Base-by-base conservation (phyloP, 2,329 filamentous ascomycete genomes). In the Aspergillus fructus region DNA sequence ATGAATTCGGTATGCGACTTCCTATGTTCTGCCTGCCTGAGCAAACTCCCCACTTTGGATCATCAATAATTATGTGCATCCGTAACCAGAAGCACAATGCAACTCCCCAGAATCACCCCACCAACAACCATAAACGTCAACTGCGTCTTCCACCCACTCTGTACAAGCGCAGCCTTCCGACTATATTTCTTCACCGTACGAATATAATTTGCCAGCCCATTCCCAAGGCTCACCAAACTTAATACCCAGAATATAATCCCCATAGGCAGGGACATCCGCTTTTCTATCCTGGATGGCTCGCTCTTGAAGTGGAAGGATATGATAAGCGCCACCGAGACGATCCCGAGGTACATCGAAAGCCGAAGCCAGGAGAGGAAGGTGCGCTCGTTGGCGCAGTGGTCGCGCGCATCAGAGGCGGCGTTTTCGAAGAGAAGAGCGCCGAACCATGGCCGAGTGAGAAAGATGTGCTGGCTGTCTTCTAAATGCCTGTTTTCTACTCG, bases 61-160 rank as follows among this genome's bases (percentile, higher is more conserved):
- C 24, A 47, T 21, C 15, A 54, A 47, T 55, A 48, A 7, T 45
- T 53, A 48, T 62, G 60, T 15, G 65, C 67, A 62, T 76, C 71
- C 5, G 76, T 78, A 37, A 70, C 74, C 59, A 79, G 59, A 55
- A 79, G 76, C 56, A 79, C 60, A 23, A 77, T 71, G 63, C 77
- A 79, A 56, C 77, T 75, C 8, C 72, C 76, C 50, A 79, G 61
- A 56, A 79, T 79, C 9, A 73, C 74, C 4, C 67, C 66, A n/a
- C 76, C 75, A 8, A 79, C 72, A 21, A 79, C 62, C 5, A 71
- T 71, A 62, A 78, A 76, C n/a, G 96, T 89, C 42, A 88, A 74
- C 71, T 97, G 93, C 39, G 94, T 97, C 75, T 91, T 93, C 89
- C 90, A 94, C 1, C 94, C 94, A 30, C 87, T 89, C 78, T 99